Conservation (phyloP, 495 filamentous ascomycete species). For the Penicillium ucsense region DNA sequence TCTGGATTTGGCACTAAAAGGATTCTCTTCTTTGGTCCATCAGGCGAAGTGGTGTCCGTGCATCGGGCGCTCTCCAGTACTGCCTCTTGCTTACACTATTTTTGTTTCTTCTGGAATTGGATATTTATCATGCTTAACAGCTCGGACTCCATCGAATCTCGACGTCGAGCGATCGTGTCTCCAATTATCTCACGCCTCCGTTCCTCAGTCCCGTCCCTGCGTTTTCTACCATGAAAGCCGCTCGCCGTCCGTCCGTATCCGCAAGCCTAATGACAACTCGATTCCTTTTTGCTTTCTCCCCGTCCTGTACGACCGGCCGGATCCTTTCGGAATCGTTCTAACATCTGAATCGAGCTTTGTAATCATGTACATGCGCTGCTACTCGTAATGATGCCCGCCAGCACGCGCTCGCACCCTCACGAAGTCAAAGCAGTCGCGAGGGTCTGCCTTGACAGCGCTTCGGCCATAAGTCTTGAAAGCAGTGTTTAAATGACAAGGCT, state of each 20-base stretch:
- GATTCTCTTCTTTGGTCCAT: too few species aligned
- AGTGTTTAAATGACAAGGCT: too few species aligned
- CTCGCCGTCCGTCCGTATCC: conserved; percentile 27
- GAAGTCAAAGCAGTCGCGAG: too few species aligned
- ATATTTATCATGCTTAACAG: conserved; percentile 35
- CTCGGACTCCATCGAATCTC: conserved; percentile 32
- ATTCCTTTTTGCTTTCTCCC: conserved; percentile 17
- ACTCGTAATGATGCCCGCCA: neutral
- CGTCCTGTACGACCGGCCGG: conserved; percentile 23
- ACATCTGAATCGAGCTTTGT: conserved; percentile 5
- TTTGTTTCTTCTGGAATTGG: conserved; percentile 10
- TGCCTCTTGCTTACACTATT: neutral
- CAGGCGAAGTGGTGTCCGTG: too few species aligned
- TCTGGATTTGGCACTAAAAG: too few species aligned
- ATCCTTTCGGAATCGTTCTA: conserved; percentile 4
- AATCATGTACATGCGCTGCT: conserved; percentile 3
- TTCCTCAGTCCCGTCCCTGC: conserved; percentile 29
- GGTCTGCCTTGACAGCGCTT: too few species aligned
- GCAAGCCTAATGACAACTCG: conserved; percentile 27
- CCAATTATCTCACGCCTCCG: conserved; percentile 19
- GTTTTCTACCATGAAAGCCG: conserved; percentile 25
- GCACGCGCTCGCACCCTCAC: too few species aligned
- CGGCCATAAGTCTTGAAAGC: too few species aligned
- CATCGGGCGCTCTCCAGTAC: too few species aligned
- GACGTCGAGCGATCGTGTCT: conserved; percentile 30